phyloP scores from a whole-genome alignment of 805 yeast genomes.

The Candida maris region DNA sequence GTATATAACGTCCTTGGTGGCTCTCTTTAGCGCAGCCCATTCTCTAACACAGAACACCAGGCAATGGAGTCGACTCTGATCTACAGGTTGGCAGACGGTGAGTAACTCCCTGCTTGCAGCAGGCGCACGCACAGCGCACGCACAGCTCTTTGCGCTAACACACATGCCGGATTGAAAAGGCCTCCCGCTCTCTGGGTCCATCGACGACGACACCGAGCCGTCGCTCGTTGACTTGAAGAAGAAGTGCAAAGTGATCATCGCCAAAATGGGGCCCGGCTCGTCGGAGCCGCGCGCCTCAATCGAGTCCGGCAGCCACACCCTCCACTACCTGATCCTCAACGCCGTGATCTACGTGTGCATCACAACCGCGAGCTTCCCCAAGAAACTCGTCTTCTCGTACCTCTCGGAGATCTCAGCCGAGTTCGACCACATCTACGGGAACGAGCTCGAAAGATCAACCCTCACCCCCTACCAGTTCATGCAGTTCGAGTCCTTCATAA shows the following conservation, averaged over 20 bases:
- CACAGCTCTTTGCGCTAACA: background rate
- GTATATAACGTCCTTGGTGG: too few species aligned
- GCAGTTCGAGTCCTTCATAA: conserved; percentile 76
- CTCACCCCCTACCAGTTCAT: conserved; percentile 91
- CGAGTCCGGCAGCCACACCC: conserved; percentile 69
- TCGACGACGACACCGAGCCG: conserved; percentile 69
- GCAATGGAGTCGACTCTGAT: conserved; percentile 29
- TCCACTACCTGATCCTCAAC: conserved; percentile 65
- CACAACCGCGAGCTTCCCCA: conserved; percentile 75
- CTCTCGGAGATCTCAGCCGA: conserved; percentile 77
- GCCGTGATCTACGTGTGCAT: conserved; percentile 76
- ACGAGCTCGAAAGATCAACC: conserved; percentile 54
- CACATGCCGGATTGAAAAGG: conserved; percentile 37
- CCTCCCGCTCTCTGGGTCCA: conserved; percentile 87
- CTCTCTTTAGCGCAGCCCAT: too few species aligned
- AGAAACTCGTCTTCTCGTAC: conserved; percentile 86
- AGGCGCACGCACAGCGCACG: background rate
- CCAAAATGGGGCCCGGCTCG: conserved; percentile 63
- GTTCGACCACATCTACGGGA: conserved; percentile 74
- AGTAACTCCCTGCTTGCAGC: conserved; percentile 4
- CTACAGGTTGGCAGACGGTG: conserved; percentile 25
- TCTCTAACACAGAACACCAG: too few species aligned
- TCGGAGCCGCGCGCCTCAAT: conserved; percentile 84
- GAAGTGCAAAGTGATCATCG: conserved; percentile 72
- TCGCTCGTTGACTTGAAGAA: conserved; percentile 72